These are phyloP conservation scores for Puccinia hordei DNA, from an alignment of 1,284 basidiomycete species.

Conservation along the genomic window DNA sequence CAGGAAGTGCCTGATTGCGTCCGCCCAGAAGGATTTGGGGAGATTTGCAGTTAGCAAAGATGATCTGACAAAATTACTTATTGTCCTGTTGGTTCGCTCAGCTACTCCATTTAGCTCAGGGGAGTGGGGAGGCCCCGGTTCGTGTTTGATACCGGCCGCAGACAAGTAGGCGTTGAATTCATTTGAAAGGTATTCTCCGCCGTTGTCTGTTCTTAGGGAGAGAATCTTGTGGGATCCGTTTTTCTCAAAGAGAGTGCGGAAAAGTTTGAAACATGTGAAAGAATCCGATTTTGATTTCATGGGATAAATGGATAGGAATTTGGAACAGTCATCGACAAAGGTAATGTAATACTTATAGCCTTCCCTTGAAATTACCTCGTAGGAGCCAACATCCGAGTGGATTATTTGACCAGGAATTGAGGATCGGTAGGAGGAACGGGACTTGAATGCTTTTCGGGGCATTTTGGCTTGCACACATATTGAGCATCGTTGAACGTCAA, in stretches of 20 bases:
- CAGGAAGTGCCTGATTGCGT: not conserved
- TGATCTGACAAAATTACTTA: no score
- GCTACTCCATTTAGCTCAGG: constrained; percentile 9
- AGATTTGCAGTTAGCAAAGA: no score
- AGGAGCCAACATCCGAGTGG: not conserved
- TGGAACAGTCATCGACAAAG: not conserved
- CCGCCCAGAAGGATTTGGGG: no score
- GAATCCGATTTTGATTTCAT: not conserved
- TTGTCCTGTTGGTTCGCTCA: not conserved
- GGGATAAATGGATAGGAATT: not conserved
- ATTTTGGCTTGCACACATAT: constrained; percentile 10
- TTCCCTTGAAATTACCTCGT: not conserved
- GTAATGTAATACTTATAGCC: not conserved
- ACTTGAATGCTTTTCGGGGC: not conserved
- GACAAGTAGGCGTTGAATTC: not conserved
- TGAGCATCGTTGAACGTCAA: not conserved
- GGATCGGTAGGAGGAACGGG: not conserved
- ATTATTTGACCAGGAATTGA: not conserved
- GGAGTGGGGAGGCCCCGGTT: constrained; percentile 5
- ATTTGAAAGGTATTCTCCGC: not conserved
- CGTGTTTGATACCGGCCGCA: not conserved
- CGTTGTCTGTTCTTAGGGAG: not conserved
- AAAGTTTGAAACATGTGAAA: constrained; percentile 57
- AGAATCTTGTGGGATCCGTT: constrained; percentile 50
- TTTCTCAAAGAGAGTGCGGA: constrained; percentile 56